These are phyloP conservation scores for Fusarium albidum DNA, from an alignment of 2,329 filamentous ascomycete species.

Conservation along the genomic window DNA sequence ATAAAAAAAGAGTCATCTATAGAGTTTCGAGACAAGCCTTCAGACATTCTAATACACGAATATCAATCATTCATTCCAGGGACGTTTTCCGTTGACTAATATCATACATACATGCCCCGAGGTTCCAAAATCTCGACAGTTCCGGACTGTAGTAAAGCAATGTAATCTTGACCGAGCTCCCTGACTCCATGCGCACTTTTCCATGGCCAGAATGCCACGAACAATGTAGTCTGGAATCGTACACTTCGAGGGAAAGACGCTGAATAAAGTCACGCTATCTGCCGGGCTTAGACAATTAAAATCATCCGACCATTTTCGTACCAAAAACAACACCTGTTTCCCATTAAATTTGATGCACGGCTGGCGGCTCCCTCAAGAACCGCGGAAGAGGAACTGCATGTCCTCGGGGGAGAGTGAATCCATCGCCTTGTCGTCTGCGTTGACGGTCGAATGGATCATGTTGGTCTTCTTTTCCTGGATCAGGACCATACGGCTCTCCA, in stretches of 20 bases:
- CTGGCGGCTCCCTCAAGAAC: conserved; percentile 49
- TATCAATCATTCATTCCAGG: not conserved
- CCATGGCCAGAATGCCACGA: conserved; percentile 6
- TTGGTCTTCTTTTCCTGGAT: conserved; percentile 98
- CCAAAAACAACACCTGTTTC: conserved; percentile 1
- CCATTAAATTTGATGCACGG: not conserved
- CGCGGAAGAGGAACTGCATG: conserved; percentile 95
- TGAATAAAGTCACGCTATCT: not conserved
- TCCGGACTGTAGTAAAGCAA: not conserved
- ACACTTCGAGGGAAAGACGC: not conserved
- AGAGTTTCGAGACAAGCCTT: conserved; percentile 5
- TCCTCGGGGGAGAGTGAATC: conserved; percentile 91
- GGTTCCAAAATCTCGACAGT: conserved; percentile 1
- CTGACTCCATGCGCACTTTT: conserved; percentile 14
- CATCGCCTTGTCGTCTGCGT: conserved; percentile 88
- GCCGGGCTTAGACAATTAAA: not conserved
- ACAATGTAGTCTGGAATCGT: conserved; percentile 1
- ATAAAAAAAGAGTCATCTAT: conserved; percentile 15
- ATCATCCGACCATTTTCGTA: not conserved
- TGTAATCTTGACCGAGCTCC: not conserved
- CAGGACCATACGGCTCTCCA: conserved; percentile 94
- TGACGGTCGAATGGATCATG: conserved; percentile 97
- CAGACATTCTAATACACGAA: conserved; percentile 1
- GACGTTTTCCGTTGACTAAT: not conserved
- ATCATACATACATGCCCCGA: conserved; percentile 1